Percentiles rank a stretch among this genome's conserved stretches.
Conservation (phyloP, 805 yeast genomes). For the Starmera dryadoides region DNA sequence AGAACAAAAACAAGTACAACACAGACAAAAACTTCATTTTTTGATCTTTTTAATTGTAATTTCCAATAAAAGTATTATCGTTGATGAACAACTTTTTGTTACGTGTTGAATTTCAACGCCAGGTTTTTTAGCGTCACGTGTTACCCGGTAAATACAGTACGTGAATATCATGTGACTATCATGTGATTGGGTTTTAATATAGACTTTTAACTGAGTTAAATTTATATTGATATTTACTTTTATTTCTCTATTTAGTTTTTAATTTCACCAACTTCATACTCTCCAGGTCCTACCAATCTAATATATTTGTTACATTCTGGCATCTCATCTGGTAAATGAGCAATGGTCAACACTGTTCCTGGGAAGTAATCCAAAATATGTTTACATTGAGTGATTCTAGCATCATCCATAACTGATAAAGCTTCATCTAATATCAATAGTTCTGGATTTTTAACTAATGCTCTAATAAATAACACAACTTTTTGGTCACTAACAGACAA, state of each 20-base stretch:
- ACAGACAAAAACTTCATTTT: too few relatives aligned
- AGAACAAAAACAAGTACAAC: constrained; percentile 1
- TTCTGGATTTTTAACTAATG: constrained; percentile 71
- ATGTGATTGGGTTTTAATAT: too few relatives aligned
- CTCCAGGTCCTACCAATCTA: constrained; percentile 27
- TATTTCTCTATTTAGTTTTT: background rate
- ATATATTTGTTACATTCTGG: constrained; percentile 54
- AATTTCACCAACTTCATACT: constrained; percentile 22
- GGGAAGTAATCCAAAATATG: constrained; percentile 42
- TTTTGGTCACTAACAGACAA: constrained; percentile 72
- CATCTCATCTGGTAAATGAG: constrained; percentile 74
- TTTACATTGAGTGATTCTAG: constrained; percentile 48
- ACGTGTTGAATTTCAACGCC: too few relatives aligned
- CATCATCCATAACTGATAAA: constrained; percentile 79
- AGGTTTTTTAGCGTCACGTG: too few relatives aligned
- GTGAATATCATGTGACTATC: too few relatives aligned
- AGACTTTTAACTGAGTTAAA: too few relatives aligned
- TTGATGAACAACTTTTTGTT: too few relatives aligned
- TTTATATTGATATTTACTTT: too few relatives aligned
- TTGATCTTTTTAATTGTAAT: too few relatives aligned
- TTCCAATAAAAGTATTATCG: too few relatives aligned
- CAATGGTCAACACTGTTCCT: constrained; percentile 73
- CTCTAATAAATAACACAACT: constrained; percentile 64
- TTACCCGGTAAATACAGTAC: too few relatives aligned
- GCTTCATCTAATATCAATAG: constrained; percentile 87